These are phyloP conservation scores for Patellaria atrata DNA, from an alignment of 495 filamentous ascomycete species.

Conservation along the genomic window DNA sequence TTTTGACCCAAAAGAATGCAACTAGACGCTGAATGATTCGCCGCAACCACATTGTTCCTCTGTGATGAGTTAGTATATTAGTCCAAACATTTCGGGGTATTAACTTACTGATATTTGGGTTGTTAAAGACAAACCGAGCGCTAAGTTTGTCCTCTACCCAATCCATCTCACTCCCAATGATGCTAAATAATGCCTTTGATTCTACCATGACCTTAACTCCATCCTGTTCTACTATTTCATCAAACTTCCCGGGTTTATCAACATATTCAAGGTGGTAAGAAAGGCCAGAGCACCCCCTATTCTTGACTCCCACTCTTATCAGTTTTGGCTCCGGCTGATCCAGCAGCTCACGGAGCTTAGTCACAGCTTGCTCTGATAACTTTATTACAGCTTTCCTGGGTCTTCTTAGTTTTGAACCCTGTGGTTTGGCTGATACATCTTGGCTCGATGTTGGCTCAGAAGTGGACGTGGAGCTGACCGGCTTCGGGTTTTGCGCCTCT, in stretches of 20 bases:
- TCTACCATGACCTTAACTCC: conserved; percentile 93
- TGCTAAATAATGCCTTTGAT: conserved; percentile 91
- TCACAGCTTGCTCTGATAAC: conserved; percentile 60
- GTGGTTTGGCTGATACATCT: conserved; percentile 10
- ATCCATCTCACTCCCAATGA: conserved; percentile 98
- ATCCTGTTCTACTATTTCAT: conserved; percentile 89
- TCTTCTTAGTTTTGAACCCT: conserved; percentile 34
- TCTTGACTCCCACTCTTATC: conserved; percentile 87
- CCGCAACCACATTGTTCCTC: conserved; percentile 96
- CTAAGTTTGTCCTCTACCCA: conserved; percentile 94
- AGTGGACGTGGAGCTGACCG: conserved; percentile 17
- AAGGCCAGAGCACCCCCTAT: conserved; percentile 86
- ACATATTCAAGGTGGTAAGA: conserved; percentile 96
- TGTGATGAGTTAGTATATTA: conserved; percentile 27
- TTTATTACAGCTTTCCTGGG: conserved; percentile 85
- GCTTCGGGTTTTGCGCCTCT: conserved; percentile 50
- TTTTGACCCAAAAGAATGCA: too few species aligned
- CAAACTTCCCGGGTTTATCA: conserved; percentile 71
- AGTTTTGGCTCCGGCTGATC: conserved; percentile 74
- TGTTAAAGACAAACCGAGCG: conserved; percentile 80
- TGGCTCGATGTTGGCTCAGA: conserved; percentile 4
- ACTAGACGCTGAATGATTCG: conserved; percentile 94
- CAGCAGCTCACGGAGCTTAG: conserved; percentile 59
- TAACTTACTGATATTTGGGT: conserved; percentile 92
- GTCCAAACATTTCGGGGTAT: background rate